Evolutionary conservation across 2,329 filamentous ascomycete species (phyloP).

Genomic region (Grosmannia serpens): DNA sequence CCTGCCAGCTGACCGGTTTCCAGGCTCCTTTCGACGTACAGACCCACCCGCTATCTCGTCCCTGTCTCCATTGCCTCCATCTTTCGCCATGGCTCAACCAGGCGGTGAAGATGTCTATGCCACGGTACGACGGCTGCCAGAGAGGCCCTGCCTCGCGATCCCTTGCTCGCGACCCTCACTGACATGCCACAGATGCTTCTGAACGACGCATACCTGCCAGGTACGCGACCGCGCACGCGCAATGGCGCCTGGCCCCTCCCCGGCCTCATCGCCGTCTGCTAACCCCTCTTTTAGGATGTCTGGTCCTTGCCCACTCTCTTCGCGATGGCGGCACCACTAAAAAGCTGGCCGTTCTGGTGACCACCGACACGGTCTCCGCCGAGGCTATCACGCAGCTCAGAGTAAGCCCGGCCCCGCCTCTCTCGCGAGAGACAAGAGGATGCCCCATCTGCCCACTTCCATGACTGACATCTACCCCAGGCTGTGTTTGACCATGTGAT

Average conservation of each 20-base stretch:
- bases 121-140: conserved; percentile 33
- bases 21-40: background rate
- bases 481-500: conserved; percentile 81
- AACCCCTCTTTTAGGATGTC: conserved; percentile 52
- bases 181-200: conserved; percentile 61
- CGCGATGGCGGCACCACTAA: conserved; percentile 80
- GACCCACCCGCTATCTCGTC: too few relatives aligned
- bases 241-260: conserved; percentile 3
- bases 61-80: background rate
- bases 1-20: background rate
- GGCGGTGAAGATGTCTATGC: conserved; percentile 41
- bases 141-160: background rate
- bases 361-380: conserved; percentile 63
- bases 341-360: conserved; percentile 76
- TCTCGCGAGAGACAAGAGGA: too few relatives aligned
- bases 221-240: conserved; percentile 33
- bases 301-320: conserved; percentile 87
- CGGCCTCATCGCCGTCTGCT: background rate
- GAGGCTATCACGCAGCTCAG: conserved; percentile 69
- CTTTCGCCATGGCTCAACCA: conserved; percentile 24
- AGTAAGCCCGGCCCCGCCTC: conserved; percentile 29
- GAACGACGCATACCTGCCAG: conserved; percentile 86
- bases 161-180: background rate
- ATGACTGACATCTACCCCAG: conserved; percentile 27
- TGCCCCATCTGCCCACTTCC: background rate